Percentiles rank a stretch among this genome's conserved stretches.
Conservation (phyloP, 176 grass and related monocot genomes). For the maize (Zea mays) region Zm-B73-REFERENCE-NAM-5.0 NC_050101.1:175954501-175955000, state of each 20-base stretch:
- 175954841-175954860: conserved; percentile 75
- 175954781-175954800: conserved; percentile 78
- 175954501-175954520: background rate
- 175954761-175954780: conserved; percentile 98
- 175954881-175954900: background rate
- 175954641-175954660: conserved; percentile 98
- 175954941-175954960: conserved; percentile 22
- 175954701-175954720: conserved; percentile 98
- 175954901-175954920: background rate
- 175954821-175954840: conserved; percentile 97
- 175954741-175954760: conserved; percentile 91
- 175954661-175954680: conserved; percentile 55
- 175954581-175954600: conserved; percentile 87
- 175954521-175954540: conserved; percentile 70
- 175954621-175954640: conserved; percentile 72
- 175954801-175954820: conserved; percentile 86
- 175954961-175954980: conserved; percentile 33
- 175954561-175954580: conserved; percentile 85
- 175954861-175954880: background rate
- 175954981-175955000: conserved; percentile 36
- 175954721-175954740: conserved; percentile 86
- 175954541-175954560: conserved; percentile 85
- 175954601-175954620: conserved; percentile 76
- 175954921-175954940: background rate
- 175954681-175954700: conserved; percentile 59